phyloP scores from a whole-genome alignment of 495 filamentous ascomycete genomes.

The Talaromyces wortmannii region DNA sequence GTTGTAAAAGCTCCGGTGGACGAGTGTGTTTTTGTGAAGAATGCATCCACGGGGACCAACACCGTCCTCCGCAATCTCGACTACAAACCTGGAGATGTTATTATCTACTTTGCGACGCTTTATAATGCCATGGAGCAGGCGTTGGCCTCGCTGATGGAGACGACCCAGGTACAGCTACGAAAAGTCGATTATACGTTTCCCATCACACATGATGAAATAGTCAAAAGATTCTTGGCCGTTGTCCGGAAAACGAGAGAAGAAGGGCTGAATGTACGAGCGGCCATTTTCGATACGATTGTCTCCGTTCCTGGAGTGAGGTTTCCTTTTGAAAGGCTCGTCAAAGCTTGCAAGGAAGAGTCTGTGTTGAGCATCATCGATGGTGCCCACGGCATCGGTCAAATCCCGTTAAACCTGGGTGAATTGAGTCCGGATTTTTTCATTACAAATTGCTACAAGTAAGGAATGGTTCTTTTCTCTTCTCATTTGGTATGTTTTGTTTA shows the following conservation, averaged over 20 bases:
- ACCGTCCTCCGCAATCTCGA: constrained; percentile 68
- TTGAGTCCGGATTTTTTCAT: constrained; percentile 80
- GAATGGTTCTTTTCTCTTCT: not conserved
- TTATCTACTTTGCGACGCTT: constrained; percentile 65
- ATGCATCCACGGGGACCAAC: constrained; percentile 76
- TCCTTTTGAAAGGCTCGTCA: constrained; percentile 64
- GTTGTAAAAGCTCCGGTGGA: constrained; percentile 54
- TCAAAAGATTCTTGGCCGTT: constrained; percentile 40
- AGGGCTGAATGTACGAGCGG: constrained; percentile 46
- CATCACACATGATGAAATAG: constrained; percentile 49
- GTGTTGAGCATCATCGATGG: constrained; percentile 67
- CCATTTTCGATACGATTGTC: constrained; percentile 74
- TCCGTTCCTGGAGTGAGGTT: constrained; percentile 70
- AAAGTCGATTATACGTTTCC: constrained; percentile 50
- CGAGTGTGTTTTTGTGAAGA: constrained; percentile 70
- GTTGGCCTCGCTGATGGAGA: constrained; percentile 62
- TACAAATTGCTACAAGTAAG: constrained; percentile 76
- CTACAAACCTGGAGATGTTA: constrained; percentile 52
- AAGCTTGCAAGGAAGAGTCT: constrained; percentile 54
- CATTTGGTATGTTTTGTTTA: not conserved
- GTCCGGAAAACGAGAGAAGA: constrained; percentile 32
- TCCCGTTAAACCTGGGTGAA: constrained; percentile 55
- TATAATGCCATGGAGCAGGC: constrained; percentile 72
- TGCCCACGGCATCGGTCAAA: constrained; percentile 76
- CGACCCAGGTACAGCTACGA: constrained; percentile 25